Conservation (phyloP, 768 basidiomycete species). For the Fibroporia radiculosa region DNA sequence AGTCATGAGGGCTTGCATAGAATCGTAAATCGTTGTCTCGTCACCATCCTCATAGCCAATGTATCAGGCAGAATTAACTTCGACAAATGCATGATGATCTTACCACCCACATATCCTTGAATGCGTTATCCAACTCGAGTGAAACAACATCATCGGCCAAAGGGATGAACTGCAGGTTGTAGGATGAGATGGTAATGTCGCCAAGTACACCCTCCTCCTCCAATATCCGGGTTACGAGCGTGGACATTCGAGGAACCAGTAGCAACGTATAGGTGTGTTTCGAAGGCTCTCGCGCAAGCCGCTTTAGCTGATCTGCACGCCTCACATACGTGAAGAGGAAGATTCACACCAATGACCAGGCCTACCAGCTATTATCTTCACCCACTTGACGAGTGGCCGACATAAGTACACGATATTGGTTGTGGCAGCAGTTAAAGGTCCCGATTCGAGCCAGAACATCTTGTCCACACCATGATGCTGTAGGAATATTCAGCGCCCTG, state of each 20-base stretch:
- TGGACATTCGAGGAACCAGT: conserved; percentile 82
- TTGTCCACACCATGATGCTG: conserved; percentile 99
- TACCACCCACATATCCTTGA: conserved; percentile 89
- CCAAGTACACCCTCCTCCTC: conserved; percentile 98
- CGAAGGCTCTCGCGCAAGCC: conserved; percentile 59
- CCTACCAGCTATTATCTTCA: conserved; percentile 89
- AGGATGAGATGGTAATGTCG: conserved; percentile 81
- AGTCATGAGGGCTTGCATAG: conserved; percentile 77
- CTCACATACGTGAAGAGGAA: conserved; percentile 15
- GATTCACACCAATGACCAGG: conserved; percentile 10
- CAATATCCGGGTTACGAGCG: conserved; percentile 75
- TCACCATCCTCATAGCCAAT: conserved; percentile 69
- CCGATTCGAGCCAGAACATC: conserved; percentile 98
- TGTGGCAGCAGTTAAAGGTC: conserved; percentile 74
- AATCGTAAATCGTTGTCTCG: conserved; percentile 82
- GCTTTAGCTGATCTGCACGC: conserved; percentile 81
- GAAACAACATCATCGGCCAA: conserved; percentile 90
- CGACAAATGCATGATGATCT: conserved; percentile 22
- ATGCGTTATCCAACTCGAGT: conserved; percentile 76
- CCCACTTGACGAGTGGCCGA: conserved; percentile 75
- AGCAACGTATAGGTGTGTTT: conserved; percentile 83
- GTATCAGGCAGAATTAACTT: conserved; percentile 1
- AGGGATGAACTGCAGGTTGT: conserved; percentile 91
- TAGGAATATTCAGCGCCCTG: conserved; percentile 2
- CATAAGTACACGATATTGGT: conserved; percentile 91